Evolutionary conservation across 179 eudicot species (phyloP), one percentile per base, ranked within the genome.

Genomic region (Actinidia arguta): DNA sequence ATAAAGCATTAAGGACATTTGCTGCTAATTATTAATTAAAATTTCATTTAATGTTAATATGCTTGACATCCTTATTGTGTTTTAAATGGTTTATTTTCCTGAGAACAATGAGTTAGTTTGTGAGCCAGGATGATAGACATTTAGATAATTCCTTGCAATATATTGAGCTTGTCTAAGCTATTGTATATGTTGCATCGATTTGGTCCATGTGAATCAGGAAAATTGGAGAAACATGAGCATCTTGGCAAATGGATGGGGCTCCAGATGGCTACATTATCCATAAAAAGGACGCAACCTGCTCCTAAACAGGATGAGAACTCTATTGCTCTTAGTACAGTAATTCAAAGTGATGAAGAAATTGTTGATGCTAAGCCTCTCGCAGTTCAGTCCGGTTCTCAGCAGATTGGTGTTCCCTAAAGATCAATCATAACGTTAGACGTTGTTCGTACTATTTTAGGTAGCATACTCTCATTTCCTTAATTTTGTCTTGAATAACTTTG

Each of bases 181-280:
- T 63, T 63, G 20, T 51, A 51, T 81, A 58, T 36, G 36, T 22
- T 81, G 18, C 56, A 55, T 17, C 5, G 50, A 52, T 46, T 61
- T 44, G 48, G 31, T 39, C 64, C 72, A 51, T 78, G 46, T 89
- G 75, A 64, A 71, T 78, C 71, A 96, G 99, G 98, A 96, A 89
- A 96, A 96, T 87, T 96, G 98, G 99, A 91, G 99, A 90, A 96
- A 96, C 87, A 90, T 96, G 97, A 90, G 98, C 82, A 98, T 96
- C 69, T 95, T 96, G 96, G 88, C 95, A 47, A 91, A 85, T 85
- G 97, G 96, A 75, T 91, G 89, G 86, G 96, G 98, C 36, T 88
- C 93, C 24, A 83, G 96, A 86, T 98, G 88, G 90, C 92, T 46
- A 92, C 90, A 88, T 78, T 89, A 75, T 90, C 95, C 71, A 88